Conservation (phyloP, 2,329 filamentous ascomycete genomes). For the Tothia fuscella region DNA sequence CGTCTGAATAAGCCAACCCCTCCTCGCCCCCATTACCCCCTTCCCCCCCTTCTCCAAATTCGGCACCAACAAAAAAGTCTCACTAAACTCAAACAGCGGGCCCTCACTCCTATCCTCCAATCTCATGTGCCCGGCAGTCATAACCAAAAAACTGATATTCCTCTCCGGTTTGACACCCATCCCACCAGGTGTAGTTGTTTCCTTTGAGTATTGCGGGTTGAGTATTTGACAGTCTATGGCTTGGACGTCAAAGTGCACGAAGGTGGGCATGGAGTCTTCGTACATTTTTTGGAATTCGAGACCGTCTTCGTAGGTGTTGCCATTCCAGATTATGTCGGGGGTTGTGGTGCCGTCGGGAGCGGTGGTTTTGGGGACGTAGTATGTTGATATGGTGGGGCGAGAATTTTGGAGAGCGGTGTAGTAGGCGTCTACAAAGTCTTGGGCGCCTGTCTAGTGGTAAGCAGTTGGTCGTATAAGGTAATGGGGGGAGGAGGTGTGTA, state of each 20-base stretch:
- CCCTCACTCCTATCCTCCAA: slow-evolving; percentile 49
- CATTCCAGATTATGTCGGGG: slow-evolving; percentile 69
- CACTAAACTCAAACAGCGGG: slow-evolving; percentile 59
- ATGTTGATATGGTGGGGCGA: slow-evolving; percentile 47
- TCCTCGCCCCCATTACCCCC: slow-evolving; percentile 20
- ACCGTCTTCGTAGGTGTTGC: slow-evolving; percentile 51
- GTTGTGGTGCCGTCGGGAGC: slow-evolving; percentile 40
- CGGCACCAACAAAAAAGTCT: slow-evolving; percentile 70
- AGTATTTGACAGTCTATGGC: slow-evolving; percentile 67
- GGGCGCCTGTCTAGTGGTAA: slow-evolving; percentile 50
- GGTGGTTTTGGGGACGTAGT: slow-evolving; percentile 53
- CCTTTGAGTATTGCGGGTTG: slow-evolving; percentile 52
- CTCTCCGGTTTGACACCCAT: slow-evolving; percentile 32
- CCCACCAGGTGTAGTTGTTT: too few species aligned
- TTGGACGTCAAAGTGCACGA: slow-evolving; percentile 59
- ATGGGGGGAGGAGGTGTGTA: not conserved
- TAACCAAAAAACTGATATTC: slow-evolving; percentile 60
- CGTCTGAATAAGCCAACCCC: slow-evolving; percentile 29
- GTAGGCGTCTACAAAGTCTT: slow-evolving; percentile 60
- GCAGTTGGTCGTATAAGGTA: not conserved
- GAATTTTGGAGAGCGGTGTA: slow-evolving; percentile 59
- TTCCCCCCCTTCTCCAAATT: slow-evolving; percentile 23
- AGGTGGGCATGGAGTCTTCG: slow-evolving; percentile 47
- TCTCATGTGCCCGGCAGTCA: slow-evolving; percentile 59
- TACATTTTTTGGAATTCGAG: slow-evolving; percentile 57